These are phyloP conservation scores for Metschnikowia kunwiensis DNA, from an alignment of 805 yeast genomes.

Conservation along the genomic window DNA sequence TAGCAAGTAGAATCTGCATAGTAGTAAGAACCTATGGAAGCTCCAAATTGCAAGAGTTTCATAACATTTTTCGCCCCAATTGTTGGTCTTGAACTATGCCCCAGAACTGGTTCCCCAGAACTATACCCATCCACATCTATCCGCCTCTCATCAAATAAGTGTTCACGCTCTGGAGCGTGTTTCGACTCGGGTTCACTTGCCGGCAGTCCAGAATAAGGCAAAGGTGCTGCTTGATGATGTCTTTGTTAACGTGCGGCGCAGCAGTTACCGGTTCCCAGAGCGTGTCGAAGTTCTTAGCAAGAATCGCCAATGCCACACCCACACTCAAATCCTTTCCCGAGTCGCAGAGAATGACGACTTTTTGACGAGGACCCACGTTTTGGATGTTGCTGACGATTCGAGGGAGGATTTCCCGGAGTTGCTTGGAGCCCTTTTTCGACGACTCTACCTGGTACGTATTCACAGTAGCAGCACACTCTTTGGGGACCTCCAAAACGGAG, in stretches of 20 bases:
- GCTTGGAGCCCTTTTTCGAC: conserved; percentile 66
- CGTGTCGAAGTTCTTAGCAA: conserved; percentile 45
- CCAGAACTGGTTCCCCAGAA: background rate
- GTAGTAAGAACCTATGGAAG: too few relatives aligned
- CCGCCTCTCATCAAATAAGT: conserved; percentile 40
- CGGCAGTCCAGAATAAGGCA: conserved; percentile 44
- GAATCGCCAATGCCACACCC: conserved; percentile 52
- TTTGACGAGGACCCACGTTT: conserved; percentile 10
- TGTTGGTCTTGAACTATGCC: too few relatives aligned
- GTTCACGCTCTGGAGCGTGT: conserved; percentile 72
- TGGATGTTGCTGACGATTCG: conserved; percentile 29
- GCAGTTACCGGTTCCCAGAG: conserved; percentile 33
- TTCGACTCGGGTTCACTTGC: conserved; percentile 72
- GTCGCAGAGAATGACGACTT: conserved; percentile 54
- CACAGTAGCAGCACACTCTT: conserved; percentile 8
- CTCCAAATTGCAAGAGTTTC: too few relatives aligned
- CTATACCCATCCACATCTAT: too few relatives aligned
- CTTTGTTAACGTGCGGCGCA: conserved; percentile 41
- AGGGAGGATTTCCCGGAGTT: conserved; percentile 48
- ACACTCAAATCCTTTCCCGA: conserved; percentile 65
- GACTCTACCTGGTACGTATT: conserved; percentile 23
- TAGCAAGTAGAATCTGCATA: too few relatives aligned
- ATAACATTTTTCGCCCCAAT: too few relatives aligned
- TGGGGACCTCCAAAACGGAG: conserved; percentile 9
- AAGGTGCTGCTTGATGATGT: conserved; percentile 53